These are phyloP conservation scores for Royoungia palumana DNA, from an alignment of 768 basidiomycete genomes.

Conservation along the genomic window DNA sequence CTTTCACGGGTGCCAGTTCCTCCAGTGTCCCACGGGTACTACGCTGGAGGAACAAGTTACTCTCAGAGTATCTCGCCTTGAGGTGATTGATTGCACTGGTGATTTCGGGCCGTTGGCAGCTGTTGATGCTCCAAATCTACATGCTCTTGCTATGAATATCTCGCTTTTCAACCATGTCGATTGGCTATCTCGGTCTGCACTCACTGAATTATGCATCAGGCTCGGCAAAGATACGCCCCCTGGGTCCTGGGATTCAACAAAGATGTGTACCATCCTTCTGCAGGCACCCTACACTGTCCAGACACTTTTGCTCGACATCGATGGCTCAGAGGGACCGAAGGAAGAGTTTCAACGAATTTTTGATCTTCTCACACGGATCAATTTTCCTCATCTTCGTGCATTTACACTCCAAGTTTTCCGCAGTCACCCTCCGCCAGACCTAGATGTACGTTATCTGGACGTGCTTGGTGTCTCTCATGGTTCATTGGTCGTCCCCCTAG, in stretches of 20 bases:
- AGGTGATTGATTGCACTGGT: background rate
- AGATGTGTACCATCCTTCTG: background rate
- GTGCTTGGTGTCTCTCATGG: background rate
- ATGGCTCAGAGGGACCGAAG: accelerated
- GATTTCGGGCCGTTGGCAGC: background rate
- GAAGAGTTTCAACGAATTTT: background rate
- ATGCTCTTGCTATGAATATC: background rate
- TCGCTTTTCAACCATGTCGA: background rate
- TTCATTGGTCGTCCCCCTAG: constrained; percentile 1
- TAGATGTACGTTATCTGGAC: background rate
- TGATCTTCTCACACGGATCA: background rate
- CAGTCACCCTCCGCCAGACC: background rate
- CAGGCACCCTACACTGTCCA: background rate
- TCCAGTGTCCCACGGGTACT: background rate
- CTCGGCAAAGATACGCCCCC: too few species aligned
- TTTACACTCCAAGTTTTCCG: background rate
- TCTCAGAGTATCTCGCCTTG: constrained; percentile 8
- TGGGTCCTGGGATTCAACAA: too few species aligned
- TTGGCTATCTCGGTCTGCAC: background rate
- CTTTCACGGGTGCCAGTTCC: constrained; percentile 4
- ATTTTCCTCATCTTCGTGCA: constrained; percentile 6
- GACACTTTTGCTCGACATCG: background rate
- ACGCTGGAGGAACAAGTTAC: background rate
- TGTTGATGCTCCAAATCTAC: background rate
- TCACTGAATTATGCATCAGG: constrained; percentile 4